A percentile compares a stretch with the other conserved stretches of the same genome.
Conservation (phyloP, 106 monocot genomes). For the Platanthera zijinensis region DNA sequence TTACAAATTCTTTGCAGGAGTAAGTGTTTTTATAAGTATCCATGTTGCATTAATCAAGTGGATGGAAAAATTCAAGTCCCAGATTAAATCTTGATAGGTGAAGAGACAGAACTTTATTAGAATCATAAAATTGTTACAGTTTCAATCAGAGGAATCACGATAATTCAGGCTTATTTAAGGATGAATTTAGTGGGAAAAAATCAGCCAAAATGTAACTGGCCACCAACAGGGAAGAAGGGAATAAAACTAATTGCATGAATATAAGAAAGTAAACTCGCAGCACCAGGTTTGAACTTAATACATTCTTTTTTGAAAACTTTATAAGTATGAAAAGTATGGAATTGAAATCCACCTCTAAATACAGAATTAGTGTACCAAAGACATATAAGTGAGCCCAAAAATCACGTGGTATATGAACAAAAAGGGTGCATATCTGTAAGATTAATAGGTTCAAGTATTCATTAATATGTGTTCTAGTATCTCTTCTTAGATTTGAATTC, state of each 20-base stretch:
- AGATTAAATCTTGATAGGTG: not conserved
- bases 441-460: not conserved
- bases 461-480: not conserved
- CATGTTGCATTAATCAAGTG: not conserved
- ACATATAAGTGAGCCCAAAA: not conserved
- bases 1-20: too few relatives aligned
- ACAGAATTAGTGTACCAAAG: not conserved
- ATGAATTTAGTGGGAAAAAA: not conserved
- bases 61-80: not conserved
- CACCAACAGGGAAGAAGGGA: not conserved
- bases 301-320: not conserved
- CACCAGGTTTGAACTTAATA: not conserved
- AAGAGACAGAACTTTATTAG: not conserved
- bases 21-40: too few relatives aligned
- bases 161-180: not conserved
- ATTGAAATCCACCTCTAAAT: not conserved
- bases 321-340: not conserved
- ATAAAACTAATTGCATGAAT: not conserved
- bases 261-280: not conserved
- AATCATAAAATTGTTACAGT: not conserved
- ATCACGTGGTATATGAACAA: not conserved
- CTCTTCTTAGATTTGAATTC: not conserved
- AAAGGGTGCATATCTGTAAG: not conserved
- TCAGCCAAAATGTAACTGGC: not conserved
- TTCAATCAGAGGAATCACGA: not conserved